Evolutionary conservation across 371 early-diverging fungal genomes (phyloP), one percentile per base, ranked within the genome.

Genomic region (Massospora cicadina): DNA sequence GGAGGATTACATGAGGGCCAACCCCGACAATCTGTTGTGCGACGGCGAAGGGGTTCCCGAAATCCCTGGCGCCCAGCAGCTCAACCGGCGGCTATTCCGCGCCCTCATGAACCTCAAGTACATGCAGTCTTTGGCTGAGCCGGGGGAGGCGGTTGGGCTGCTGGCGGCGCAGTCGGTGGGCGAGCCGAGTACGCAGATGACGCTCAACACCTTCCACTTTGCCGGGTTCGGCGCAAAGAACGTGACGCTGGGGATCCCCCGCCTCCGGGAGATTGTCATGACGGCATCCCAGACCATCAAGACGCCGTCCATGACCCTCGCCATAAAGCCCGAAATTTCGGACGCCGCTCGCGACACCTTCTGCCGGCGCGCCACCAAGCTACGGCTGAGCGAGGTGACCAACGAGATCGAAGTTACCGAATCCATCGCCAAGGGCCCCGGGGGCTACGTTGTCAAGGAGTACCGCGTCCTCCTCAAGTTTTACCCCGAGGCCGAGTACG

Each of bases 161-260:
- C 76, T 99, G 63, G 99, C 99, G 31, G 99, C 99, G 31, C 99
- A 99, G 75, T 87, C 90, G 66, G 86, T 99, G 55, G 99, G 99
- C 68, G 99, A 99, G 77, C 99, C 99, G n/a, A 95, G 95, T 33
- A 99, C 99, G 7, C 99, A 99, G 75, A 99, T 99, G 99, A 99
- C 99, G 26, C 79, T 99, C 57, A 99, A 99, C 79, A 99, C 99
- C 65, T 99, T 99, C 89, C 99, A 99, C 80, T 91, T 99, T 80
- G 99, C 99, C 67, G 99, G 99, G 65, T 95, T 96, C 71, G 99
- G 98, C 76, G 98, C 96, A 69, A 85, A 89, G 76, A 98, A 97
- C 81, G 98, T 99, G 68, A 99, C 99, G 0, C 86, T 99, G 58
- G 99, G 99, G 85, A 98, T 99, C 71, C 99, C 99, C 28, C 91